These are phyloP conservation scores for Epichloe sp. DNA, from an alignment of 2,329 filamentous ascomycete genomes.

Conservation along the genomic window DNA sequence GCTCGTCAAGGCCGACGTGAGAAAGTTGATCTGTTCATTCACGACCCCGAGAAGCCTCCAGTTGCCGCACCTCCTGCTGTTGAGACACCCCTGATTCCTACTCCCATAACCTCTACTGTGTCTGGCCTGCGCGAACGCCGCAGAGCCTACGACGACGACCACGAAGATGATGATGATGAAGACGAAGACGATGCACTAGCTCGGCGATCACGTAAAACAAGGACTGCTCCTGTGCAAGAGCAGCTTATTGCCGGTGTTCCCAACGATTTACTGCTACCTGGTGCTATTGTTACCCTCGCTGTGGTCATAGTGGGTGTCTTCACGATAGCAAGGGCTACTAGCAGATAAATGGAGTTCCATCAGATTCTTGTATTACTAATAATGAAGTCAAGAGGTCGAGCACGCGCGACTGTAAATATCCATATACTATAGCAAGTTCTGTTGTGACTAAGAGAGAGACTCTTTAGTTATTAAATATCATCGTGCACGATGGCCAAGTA, in stretches of 20 bases:
- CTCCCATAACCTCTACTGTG: constrained; percentile 35
- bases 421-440: constrained; percentile 11
- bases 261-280: constrained; percentile 85
- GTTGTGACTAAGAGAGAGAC: constrained; percentile 7
- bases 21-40: constrained; percentile 95
- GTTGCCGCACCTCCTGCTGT: constrained; percentile 46
- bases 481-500: neutral
- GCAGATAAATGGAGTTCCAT: constrained; percentile 27
- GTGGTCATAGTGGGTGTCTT: constrained; percentile 92
- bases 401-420: constrained; percentile 18
- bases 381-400: constrained; percentile 24
- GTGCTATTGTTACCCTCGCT: constrained; percentile 88
- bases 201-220: constrained; percentile 30
- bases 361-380: constrained; percentile 15
- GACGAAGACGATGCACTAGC: constrained; percentile 35
- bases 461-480: neutral
- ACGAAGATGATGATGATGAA: constrained; percentile 40
- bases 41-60: constrained; percentile 83
- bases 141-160: constrained; percentile 34
- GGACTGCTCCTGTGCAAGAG: constrained; percentile 39
- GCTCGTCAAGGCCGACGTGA: constrained; percentile 66
- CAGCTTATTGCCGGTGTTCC: constrained; percentile 84
- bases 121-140: constrained; percentile 37
- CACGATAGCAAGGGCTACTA: constrained; percentile 59
- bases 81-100: constrained; percentile 27